Evolutionary conservation across 495 filamentous ascomycete genomes (phyloP).

Genomic region (Parathielavia hyrcaniae): DNA sequence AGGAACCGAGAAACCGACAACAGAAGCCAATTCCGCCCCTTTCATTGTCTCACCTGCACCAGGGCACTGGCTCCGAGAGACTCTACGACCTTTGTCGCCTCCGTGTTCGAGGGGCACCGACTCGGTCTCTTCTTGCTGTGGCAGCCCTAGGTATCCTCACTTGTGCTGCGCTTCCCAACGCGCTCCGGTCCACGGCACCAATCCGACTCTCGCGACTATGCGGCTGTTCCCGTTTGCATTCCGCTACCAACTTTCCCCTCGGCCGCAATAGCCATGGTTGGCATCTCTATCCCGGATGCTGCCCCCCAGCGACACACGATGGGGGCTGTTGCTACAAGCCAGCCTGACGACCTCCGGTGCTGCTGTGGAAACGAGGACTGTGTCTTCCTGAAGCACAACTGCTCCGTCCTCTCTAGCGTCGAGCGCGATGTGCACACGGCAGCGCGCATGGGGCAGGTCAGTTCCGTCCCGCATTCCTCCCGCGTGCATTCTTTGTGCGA

Average conservation of each 20-base stretch:
- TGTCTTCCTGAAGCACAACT: conserved; percentile 70
- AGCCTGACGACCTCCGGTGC: conserved; percentile 44
- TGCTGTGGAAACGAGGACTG: conserved; percentile 83
- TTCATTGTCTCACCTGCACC: background rate
- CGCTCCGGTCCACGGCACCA: no score
- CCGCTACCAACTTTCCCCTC: conserved; percentile 11
- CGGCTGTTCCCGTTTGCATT: conserved; percentile 5
- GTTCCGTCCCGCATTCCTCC: conserved; percentile 28
- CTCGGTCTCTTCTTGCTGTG: background rate
- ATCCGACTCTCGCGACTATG: conserved; percentile 18
- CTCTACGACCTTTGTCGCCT: background rate
- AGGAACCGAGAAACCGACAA: background rate
- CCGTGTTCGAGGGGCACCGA: background rate
- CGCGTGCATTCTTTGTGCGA: conserved; percentile 6
- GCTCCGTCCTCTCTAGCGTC: conserved; percentile 67
- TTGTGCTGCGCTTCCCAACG: background rate
- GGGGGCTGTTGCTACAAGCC: conserved; percentile 12
- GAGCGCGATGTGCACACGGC: conserved; percentile 83
- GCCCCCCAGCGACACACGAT: conserved; percentile 16
- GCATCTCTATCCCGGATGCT: conserved; percentile 8
- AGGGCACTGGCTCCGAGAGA: no score
- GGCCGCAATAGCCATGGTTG: conserved; percentile 26
- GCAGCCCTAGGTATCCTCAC: background rate
- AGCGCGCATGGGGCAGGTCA: conserved; percentile 81
- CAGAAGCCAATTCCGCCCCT: background rate